These are phyloP conservation scores for Ceratocystis ficicola DNA, from an alignment of 2,329 filamentous ascomycete genomes.

Conservation along the genomic window DNA sequence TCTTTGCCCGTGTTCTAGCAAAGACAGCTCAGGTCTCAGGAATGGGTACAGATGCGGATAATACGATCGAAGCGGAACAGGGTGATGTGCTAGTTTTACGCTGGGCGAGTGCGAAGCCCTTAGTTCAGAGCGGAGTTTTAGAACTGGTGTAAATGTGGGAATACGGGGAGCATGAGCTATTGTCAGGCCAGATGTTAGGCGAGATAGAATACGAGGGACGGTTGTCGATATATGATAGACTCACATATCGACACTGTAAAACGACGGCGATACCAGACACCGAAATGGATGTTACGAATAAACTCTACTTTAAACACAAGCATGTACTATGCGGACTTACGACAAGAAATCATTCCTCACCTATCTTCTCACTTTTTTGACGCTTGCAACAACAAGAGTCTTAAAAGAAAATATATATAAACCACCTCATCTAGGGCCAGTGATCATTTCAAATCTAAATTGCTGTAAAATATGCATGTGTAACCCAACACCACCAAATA, in stretches of 20 bases:
- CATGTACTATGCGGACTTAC: not conserved
- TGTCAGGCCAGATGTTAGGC: not conserved
- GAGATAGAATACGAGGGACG: not conserved
- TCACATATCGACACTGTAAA: not conserved
- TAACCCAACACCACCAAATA: slow-evolving; percentile 9
- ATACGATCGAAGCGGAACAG: slow-evolving; percentile 44
- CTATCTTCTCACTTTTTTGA: no score
- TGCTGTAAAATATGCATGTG: slow-evolving; percentile 6
- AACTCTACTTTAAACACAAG: not conserved
- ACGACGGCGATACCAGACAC: slow-evolving; percentile 15
- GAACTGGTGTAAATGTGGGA: slow-evolving; percentile 42
- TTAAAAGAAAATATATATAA: not conserved
- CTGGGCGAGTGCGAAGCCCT: slow-evolving; percentile 59
- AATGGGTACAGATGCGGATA: slow-evolving; percentile 52
- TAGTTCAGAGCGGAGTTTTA: slow-evolving; percentile 44
- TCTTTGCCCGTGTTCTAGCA: slow-evolving; percentile 65
- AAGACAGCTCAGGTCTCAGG: slow-evolving; percentile 45
- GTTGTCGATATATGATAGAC: not conserved
- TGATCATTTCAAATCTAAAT: not conserved
- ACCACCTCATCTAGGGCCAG: not conserved
- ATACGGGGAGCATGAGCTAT: not conserved
- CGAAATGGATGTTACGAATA: not conserved
- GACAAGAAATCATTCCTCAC: not conserved
- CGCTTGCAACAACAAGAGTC: not conserved
- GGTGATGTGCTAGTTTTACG: slow-evolving; percentile 57